Evolutionary conservation across 495 filamentous ascomycete genomes (phyloP).

Genomic region (Aspergillus asperescens): DNA sequence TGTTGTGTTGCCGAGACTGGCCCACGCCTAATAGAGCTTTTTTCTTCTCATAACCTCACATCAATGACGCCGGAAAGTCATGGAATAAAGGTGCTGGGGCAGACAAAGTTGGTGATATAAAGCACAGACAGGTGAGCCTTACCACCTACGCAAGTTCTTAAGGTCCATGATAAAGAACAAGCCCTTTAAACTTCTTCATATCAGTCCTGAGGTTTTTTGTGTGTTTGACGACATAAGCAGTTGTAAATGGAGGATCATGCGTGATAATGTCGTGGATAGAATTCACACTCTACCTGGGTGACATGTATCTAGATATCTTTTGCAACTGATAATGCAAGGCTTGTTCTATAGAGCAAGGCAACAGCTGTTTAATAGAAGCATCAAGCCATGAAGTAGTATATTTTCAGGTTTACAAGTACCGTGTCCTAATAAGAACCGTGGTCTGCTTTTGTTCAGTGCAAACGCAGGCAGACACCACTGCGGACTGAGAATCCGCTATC

Average conservation of each 20-base stretch:
- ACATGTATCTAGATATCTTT: conserved; percentile 14
- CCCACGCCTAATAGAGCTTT: background rate
- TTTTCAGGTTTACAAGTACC: no score
- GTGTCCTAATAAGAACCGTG: no score
- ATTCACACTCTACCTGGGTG: no score
- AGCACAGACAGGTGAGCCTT: background rate
- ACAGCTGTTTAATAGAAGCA: no score
- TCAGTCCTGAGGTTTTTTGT: background rate
- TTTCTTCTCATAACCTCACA: no score
- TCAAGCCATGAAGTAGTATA: no score
- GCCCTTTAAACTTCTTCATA: background rate
- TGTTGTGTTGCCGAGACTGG: background rate
- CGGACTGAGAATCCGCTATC: no score
- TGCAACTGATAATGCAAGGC: no score
- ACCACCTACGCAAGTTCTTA: background rate
- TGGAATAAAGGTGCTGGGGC: background rate
- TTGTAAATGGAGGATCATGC: background rate
- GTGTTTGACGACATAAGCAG: conserved; percentile 2
- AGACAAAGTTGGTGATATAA: background rate
- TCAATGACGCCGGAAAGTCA: background rate
- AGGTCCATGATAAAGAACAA: background rate
- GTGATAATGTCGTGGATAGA: conserved; percentile 1
- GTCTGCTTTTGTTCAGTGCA: no score
- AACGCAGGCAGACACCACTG: no score
- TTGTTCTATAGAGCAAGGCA: no score